Evolutionary conservation across 306 rosid genomes (phyloP).

Genomic region (Carpinus viminea): DNA sequence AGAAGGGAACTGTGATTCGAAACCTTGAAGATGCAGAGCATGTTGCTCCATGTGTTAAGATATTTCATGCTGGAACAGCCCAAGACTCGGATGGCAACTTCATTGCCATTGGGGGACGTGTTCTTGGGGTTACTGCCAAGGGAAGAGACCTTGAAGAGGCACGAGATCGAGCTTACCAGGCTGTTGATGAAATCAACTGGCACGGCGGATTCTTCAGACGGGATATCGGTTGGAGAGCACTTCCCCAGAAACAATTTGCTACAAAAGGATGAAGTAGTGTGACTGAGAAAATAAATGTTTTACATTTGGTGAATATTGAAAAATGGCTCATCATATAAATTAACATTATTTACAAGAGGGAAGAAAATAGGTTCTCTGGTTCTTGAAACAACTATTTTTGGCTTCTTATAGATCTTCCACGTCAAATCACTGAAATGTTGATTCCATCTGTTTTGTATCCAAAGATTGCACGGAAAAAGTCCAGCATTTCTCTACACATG

Average conservation of each 20-base stretch:
- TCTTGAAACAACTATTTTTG: neutral
- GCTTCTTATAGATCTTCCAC: neutral
- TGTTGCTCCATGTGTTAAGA: conserved; percentile 66
- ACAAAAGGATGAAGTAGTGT: conserved; percentile 33
- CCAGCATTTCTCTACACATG: neutral
- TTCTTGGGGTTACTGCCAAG: conserved; percentile 87
- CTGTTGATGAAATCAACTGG: conserved; percentile 73
- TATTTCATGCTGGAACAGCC: conserved; percentile 96
- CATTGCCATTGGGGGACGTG: conserved; percentile 88
- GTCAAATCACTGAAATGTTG: neutral
- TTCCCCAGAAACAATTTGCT: conserved; percentile 50
- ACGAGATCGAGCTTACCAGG: conserved; percentile 64
- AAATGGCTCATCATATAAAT: neutral
- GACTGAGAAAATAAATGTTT: neutral
- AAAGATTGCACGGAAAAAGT: neutral
- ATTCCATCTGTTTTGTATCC: neutral
- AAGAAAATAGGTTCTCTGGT: neutral
- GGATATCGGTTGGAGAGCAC: conserved; percentile 99
- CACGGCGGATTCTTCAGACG: conserved; percentile 81
- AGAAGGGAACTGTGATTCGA: conserved; percentile 78
- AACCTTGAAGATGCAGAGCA: conserved; percentile 81
- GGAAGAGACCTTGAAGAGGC: conserved; percentile 89
- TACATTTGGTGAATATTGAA: neutral
- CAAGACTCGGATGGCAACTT: conserved; percentile 65
- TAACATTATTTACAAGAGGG: neutral